Evolutionary conservation across 768 basidiomycete species (phyloP).

Genomic region (Lactarius sanguifluus): DNA sequence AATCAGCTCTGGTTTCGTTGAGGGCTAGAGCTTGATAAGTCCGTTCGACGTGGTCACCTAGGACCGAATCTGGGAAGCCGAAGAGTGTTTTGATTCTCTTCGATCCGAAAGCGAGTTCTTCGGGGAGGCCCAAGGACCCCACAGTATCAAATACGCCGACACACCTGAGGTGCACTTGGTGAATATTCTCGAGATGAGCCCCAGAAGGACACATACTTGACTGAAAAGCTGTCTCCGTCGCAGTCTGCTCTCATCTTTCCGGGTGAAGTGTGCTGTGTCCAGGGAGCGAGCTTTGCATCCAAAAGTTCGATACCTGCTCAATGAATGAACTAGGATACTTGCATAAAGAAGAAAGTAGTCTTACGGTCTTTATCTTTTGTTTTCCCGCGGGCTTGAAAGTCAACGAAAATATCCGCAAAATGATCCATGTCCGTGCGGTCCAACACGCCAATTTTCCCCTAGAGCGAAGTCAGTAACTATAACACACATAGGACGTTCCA

Average conservation of each 20-base stretch:
- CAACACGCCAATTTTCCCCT: conserved; percentile 73
- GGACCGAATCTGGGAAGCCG: conserved; percentile 58
- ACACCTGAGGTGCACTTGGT: conserved; percentile 42
- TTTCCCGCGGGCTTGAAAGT: conserved; percentile 63
- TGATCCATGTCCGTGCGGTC: conserved; percentile 71
- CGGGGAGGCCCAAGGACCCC: conserved; percentile 68
- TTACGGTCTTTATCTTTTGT: conserved; percentile 47
- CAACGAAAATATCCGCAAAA: conserved; percentile 61
- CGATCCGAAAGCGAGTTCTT: conserved; percentile 53
- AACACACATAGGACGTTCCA: neutral
- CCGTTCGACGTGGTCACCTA: conserved; percentile 62
- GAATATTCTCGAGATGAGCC: neutral
- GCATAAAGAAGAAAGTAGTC: neutral
- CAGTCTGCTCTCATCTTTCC: conserved; percentile 54
- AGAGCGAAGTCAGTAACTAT: conserved; percentile 18
- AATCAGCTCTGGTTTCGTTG: conserved; percentile 65
- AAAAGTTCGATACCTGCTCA: conserved; percentile 40
- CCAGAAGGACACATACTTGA: conserved; percentile 50
- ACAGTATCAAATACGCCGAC: conserved; percentile 79
- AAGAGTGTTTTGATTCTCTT: conserved; percentile 52
- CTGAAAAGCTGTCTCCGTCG: conserved; percentile 49
- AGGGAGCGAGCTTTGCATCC: conserved; percentile 49
- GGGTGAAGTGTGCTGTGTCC: conserved; percentile 51
- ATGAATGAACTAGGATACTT: conserved; percentile 2
- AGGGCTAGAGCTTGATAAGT: conserved; percentile 72